These are phyloP conservation scores for Craterostigma plantagineum DNA, from an alignment of 257 asterid genomes.

Conservation along the genomic window DNA sequence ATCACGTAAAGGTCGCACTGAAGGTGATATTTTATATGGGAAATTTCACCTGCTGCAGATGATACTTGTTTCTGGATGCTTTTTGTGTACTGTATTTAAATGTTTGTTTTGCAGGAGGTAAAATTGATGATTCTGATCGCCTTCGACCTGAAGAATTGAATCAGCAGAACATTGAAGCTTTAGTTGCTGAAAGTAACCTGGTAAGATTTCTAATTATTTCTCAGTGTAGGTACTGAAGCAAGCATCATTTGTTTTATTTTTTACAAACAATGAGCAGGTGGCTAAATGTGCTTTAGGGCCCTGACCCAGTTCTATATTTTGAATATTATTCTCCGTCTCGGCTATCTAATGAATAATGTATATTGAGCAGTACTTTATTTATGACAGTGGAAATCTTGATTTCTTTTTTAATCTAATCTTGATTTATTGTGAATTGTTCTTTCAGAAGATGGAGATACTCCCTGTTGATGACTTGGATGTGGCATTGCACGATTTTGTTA, in stretches of 20 bases:
- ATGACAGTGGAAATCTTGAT: too few relatives aligned
- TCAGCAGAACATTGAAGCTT: conserved; percentile 93
- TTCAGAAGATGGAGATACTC: conserved; percentile 92
- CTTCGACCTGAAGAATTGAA: conserved; percentile 95
- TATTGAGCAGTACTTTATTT: too few relatives aligned
- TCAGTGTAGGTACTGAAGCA: conserved; percentile 9
- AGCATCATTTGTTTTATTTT: conserved; percentile 2
- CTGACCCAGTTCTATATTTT: too few relatives aligned
- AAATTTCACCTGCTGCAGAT: not conserved
- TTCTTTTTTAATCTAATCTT: not conserved
- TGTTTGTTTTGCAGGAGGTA: conserved; percentile 19
- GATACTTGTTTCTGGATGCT: too few relatives aligned
- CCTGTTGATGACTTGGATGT: conserved; percentile 92
- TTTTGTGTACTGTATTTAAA: not conserved
- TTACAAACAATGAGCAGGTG: not conserved
- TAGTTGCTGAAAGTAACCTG: conserved; percentile 98
- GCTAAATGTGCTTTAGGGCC: not conserved
- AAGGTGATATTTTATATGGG: conserved; percentile 20
- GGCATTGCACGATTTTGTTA: conserved; percentile 84
- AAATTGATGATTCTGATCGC: conserved; percentile 63
- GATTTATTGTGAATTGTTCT: not conserved
- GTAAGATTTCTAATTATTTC: conserved; percentile 20
- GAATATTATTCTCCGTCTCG: too few relatives aligned
- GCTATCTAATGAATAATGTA: too few relatives aligned
- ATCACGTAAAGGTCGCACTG: conserved; percentile 35